A percentile compares a stretch with the other conserved stretches of the same genome.
These are phyloP conservation scores for Strobilomyces confusus DNA, from an alignment of 768 basidiomycete genomes.

Conservation along the genomic window DNA sequence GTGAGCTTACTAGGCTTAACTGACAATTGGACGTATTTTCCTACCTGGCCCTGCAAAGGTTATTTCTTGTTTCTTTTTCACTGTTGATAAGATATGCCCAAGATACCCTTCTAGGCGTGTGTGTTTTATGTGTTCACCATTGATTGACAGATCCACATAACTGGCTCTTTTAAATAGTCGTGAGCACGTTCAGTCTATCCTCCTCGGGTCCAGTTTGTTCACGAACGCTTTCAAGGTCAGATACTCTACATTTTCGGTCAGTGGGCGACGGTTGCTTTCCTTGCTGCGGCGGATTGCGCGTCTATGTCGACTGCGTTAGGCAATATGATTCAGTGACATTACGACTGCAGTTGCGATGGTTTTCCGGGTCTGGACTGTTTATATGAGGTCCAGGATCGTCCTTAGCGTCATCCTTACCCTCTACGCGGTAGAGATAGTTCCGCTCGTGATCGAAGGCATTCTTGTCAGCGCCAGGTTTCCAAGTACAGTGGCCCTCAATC, in stretches of 20 bases:
- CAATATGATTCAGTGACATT: neutral
- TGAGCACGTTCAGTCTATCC: neutral
- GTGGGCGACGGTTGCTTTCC: conserved; percentile 1
- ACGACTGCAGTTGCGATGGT: conserved; percentile 12
- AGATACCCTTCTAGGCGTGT: conserved; percentile 1
- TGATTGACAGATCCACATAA: neutral
- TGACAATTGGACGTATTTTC: conserved; percentile 8
- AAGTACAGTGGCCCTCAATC: neutral
- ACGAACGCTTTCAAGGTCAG: neutral
- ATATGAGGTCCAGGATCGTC: conserved; percentile 5
- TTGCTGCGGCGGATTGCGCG: conserved; percentile 11
- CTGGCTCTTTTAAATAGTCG: conserved; percentile 1
- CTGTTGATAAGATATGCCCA: neutral
- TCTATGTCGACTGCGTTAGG: neutral
- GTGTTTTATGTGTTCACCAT: neutral
- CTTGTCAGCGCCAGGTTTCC: neutral
- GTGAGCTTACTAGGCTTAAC: neutral
- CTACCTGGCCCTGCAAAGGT: conserved; percentile 9
- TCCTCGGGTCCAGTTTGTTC: neutral
- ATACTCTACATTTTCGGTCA: neutral
- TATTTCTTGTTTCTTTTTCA: neutral
- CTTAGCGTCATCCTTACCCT: conserved; percentile 9
- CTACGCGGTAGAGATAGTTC: conserved; percentile 3
- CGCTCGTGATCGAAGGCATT: neutral
- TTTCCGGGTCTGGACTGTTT: conserved; percentile 15